Evolutionary conservation across 352 stramenopile genomes (phyloP).

Genomic region (Phytopythium kandeliae): DNA sequence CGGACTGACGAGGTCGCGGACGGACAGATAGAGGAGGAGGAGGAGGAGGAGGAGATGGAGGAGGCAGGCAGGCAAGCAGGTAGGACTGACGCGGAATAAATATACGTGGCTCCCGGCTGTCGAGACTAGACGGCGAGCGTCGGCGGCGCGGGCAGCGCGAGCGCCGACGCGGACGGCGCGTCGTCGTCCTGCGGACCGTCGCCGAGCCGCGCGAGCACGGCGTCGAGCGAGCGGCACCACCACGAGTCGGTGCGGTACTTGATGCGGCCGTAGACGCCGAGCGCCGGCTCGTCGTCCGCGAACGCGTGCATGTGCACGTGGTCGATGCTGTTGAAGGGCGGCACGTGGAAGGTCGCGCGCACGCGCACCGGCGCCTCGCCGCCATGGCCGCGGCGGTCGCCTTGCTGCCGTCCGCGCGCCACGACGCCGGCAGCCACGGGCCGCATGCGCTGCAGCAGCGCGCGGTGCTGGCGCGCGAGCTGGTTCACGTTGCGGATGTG

Average conservation of each 20-base stretch:
- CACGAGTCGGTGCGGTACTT: conserved; percentile 85
- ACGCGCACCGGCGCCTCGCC: conserved; percentile 21
- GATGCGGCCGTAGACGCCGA: conserved; percentile 63
- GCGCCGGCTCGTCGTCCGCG: conserved; percentile 41
- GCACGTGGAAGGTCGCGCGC: conserved; percentile 80
- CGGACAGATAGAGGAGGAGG: too few species aligned
- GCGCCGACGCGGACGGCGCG: too few species aligned
- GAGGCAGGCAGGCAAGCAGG: too few species aligned
- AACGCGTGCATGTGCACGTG: conserved; percentile 89
- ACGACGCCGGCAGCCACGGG: conserved; percentile 56
- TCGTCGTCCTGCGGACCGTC: not conserved
- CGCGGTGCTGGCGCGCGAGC: conserved; percentile 47
- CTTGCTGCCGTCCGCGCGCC: too few species aligned
- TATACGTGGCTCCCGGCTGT: too few species aligned
- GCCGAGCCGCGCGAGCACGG: conserved; percentile 49
- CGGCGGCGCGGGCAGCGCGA: too few species aligned
- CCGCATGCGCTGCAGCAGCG: conserved; percentile 66
- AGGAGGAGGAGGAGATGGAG: too few species aligned
- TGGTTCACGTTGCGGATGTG: conserved; percentile 87
- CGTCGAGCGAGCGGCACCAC: conserved; percentile 81
- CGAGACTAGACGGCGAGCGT: too few species aligned
- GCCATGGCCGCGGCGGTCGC: conserved; percentile 6
- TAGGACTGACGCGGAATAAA: too few species aligned
- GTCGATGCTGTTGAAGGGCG: conserved; percentile 88
- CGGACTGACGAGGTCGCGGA: not conserved